Evolutionary conservation across 106 monocot species (phyloP).

Genomic region (Dendrobium catenatum): DNA sequence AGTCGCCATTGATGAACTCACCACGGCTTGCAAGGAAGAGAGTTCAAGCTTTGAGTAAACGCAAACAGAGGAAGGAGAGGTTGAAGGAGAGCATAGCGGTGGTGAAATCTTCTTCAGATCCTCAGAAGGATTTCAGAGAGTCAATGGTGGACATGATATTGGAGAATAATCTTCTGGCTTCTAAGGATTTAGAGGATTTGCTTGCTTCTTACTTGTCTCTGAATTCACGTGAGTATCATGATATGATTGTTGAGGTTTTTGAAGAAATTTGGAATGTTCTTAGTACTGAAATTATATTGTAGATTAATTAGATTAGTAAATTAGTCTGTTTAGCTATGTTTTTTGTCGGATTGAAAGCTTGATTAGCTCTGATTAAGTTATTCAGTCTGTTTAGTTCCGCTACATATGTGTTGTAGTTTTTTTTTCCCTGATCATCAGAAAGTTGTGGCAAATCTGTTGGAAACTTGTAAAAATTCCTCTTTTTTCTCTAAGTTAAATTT

Average conservation of each 20-base stretch:
- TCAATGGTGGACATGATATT: conserved; percentile 95
- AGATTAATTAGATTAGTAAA: no score
- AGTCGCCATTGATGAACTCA: conserved; percentile 6
- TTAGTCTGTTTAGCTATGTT: not conserved
- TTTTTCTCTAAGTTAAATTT: no score
- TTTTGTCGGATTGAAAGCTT: no score
- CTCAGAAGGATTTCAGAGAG: conserved; percentile 69
- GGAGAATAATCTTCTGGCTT: conserved; percentile 45
- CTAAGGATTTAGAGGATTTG: conserved; percentile 68
- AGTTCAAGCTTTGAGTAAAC: not conserved
- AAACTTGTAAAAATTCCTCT: no score
- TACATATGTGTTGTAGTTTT: no score
- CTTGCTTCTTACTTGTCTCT: conserved; percentile 74
- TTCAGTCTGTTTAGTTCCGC: no score
- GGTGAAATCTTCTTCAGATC: conserved; percentile 62
- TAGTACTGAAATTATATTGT: not conserved
- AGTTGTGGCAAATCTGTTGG: no score
- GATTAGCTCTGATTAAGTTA: no score
- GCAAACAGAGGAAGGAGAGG: not conserved
- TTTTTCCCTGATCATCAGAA: no score
- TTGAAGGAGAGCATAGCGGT: conserved; percentile 48
- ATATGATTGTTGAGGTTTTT: conserved; percentile 72
- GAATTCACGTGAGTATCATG: conserved; percentile 75
- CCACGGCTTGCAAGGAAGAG: not conserved
- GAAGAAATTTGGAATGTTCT: conserved; percentile 75